A percentile compares a stretch with the other conserved stretches of the same genome.
phyloP scores from a whole-genome alignment of 257 asterid species.

The Lycium barbarum region DNA sequence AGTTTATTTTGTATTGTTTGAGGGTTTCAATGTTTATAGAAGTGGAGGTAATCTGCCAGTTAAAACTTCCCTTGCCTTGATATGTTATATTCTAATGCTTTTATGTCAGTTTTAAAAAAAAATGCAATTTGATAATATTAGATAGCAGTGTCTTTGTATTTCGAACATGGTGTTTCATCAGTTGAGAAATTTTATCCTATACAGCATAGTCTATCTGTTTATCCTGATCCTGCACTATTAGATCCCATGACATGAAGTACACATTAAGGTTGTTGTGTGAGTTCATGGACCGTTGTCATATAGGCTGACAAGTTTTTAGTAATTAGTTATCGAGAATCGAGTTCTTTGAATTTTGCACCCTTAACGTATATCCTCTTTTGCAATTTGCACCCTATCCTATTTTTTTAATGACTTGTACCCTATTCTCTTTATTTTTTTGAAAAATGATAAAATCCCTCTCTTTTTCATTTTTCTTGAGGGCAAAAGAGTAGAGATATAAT shows the following conservation, averaged over 20 bases:
- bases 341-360: background rate
- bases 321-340: background rate
- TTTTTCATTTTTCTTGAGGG: no score
- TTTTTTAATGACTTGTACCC: no score
- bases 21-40: slow-evolving; percentile 64
- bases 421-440: no score
- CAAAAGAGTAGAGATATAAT: no score
- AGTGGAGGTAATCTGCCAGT: slow-evolving; percentile 60
- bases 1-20: slow-evolving; percentile 71
- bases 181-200: slow-evolving; percentile 13
- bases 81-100: slow-evolving; percentile 2
- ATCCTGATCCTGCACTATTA: background rate
- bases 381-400: background rate
- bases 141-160: background rate
- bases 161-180: background rate
- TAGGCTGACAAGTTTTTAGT: background rate
- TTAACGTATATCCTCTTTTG: background rate
- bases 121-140: background rate
- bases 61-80: background rate
- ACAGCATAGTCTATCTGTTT: background rate
- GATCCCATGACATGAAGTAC: background rate
- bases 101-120: background rate
- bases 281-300: slow-evolving; percentile 4
- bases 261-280: background rate
- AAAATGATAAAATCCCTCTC: no score